Evolutionary conservation across 2,329 filamentous ascomycete genomes (phyloP).

Genomic region (Botryotinia convoluta): DNA sequence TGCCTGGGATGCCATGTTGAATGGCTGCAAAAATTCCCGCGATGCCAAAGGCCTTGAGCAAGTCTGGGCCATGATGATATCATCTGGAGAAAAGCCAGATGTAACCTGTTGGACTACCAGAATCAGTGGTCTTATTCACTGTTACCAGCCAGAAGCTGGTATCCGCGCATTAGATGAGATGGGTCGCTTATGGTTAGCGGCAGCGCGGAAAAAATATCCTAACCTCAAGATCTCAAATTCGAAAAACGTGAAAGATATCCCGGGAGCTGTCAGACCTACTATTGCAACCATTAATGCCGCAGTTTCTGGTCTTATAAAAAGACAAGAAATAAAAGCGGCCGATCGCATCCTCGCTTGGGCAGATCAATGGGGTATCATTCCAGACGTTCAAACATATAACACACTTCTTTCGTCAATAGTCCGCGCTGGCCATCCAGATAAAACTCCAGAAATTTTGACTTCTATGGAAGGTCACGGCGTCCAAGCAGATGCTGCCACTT

Average conservation of each 20-base stretch:
- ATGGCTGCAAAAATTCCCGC: slow-evolving; percentile 61
- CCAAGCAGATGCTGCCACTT: slow-evolving; percentile 64
- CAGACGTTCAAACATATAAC: slow-evolving; percentile 59
- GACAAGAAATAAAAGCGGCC: slow-evolving; percentile 49
- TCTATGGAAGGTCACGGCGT: slow-evolving; percentile 58
- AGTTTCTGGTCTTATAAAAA: slow-evolving; percentile 58
- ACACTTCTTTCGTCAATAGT: slow-evolving; percentile 63
- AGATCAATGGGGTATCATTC: slow-evolving; percentile 43
- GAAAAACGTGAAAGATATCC: slow-evolving; percentile 34
- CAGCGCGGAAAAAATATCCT: slow-evolving; percentile 27
- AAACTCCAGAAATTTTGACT: slow-evolving; percentile 52
- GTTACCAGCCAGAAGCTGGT: slow-evolving; percentile 53
- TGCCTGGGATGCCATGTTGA: slow-evolving; percentile 72
- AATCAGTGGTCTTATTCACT: slow-evolving; percentile 62
- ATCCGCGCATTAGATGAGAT: slow-evolving; percentile 65
- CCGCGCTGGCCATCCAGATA: slow-evolving; percentile 45
- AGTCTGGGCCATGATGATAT: slow-evolving; percentile 64
- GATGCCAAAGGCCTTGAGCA: slow-evolving; percentile 59
- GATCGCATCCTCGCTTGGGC: slow-evolving; percentile 52
- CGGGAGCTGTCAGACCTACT: slow-evolving; percentile 53
- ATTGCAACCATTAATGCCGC: slow-evolving; percentile 68
- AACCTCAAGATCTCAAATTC: slow-evolving; percentile 27
- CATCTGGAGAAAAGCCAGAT: slow-evolving; percentile 60
- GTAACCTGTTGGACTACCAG: slow-evolving; percentile 66
- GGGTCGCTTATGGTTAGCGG: slow-evolving; percentile 54